Percentiles rank a stretch among this genome's conserved stretches.
Evolutionary conservation across 805 yeast genomes (phyloP).

Genomic region (Yarrowia porcina): DNA sequence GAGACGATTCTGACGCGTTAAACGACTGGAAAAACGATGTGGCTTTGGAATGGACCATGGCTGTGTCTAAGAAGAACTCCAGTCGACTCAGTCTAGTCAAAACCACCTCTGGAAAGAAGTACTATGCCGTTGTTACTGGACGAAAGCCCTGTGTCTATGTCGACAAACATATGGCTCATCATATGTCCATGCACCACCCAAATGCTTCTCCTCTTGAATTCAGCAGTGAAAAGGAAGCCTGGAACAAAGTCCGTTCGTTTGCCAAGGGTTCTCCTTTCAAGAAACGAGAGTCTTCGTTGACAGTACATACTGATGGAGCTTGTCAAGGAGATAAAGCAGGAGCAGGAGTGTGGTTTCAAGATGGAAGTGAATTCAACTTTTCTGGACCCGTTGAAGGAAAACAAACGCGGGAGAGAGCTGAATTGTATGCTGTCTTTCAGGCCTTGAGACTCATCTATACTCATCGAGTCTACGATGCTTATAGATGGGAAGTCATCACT

Average conservation of each 20-base stretch:
- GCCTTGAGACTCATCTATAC: conserved; percentile 1
- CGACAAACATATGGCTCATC: conserved; percentile 8
- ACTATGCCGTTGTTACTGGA: conserved; percentile 1
- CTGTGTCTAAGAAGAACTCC: conserved; percentile 3
- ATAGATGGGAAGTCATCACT: neutral
- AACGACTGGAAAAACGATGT: conserved; percentile 2
- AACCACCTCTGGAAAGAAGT: neutral
- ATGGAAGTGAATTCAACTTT: conserved; percentile 6
- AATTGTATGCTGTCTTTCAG: neutral
- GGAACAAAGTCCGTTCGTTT: conserved; percentile 10
- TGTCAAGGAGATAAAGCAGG: neutral
- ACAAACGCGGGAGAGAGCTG: neutral
- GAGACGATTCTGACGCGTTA: neutral
- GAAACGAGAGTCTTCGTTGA: neutral
- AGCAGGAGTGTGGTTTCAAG: conserved; percentile 1
- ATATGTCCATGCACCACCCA: conserved; percentile 9
- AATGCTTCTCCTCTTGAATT: neutral
- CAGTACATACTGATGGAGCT: conserved; percentile 2
- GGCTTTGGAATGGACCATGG: conserved; percentile 3
- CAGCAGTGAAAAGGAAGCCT: neutral
- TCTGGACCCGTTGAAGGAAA: conserved; percentile 1
- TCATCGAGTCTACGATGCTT: neutral
- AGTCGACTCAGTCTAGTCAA: neutral
- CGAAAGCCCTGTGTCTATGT: conserved; percentile 2
- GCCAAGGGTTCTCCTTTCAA: conserved; percentile 2